Base-by-base conservation (phyloP, 2,329 filamentous ascomycete genomes). In the Knufia petricola region DNA sequence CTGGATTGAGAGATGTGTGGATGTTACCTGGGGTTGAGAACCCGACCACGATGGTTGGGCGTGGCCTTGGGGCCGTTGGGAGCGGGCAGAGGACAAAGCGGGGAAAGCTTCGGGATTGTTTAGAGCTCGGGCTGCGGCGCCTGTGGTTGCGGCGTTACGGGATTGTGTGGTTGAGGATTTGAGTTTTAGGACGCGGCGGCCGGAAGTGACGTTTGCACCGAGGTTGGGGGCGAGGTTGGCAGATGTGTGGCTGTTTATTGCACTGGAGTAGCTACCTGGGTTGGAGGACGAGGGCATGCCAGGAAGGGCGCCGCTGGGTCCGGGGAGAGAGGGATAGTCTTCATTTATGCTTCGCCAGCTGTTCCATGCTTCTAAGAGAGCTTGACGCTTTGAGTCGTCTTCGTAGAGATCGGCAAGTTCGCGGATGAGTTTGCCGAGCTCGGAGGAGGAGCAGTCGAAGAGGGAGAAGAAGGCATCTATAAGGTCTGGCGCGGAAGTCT, bases 311-410 rank as follows among this genome's bases (percentile, higher is more conserved):
- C 84, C 83, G 48, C 78, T 77, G 0, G 86, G 76, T 0, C 84
- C 84, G 1, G 90, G 89, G 1, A 96, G 72, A 1, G 85, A 87
- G 0, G 90, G 90, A 58, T 95, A 96, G 63, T 95, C 89, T 66
- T 95, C 89, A 57, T 94, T 94, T 67, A 94, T 92, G 31, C 88
- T 88, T 40, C 87, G 86, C 87, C 90, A 95, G 66, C 95, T 86
- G 58, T 87, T 87, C 88, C 90, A 95, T 1, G 89, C 87, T 59
- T 84, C 84, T 21, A 88, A 77, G 2, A 98, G 70, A 0, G 72
- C 74, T 46, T 84, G 81, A 1, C 80, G 80, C 63, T 94, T 95
- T 15, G 66, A 63, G 43, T 83, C 76, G 57, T 94, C 84, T 58
- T 98, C 90, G 59, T 92, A 96, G 9, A 98, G 79, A 46, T 96